Conservation (phyloP, 805 yeast species). For the Wickerhamiella vanderwaltii region DNA sequence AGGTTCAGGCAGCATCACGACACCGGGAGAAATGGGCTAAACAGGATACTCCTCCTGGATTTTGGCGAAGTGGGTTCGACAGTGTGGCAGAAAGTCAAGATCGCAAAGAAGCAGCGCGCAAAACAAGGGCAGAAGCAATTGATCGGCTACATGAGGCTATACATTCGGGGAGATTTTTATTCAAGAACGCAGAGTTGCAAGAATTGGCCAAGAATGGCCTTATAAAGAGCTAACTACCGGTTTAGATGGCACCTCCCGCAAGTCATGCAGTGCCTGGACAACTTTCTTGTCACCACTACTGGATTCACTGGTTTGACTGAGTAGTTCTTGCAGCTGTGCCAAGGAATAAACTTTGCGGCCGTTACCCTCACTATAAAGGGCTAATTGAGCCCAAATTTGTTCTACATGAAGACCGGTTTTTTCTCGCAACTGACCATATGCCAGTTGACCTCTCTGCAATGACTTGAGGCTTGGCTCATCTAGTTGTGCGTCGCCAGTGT, state of each 20-base stretch:
- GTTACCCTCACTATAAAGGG: background rate
- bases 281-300: background rate
- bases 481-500: background rate
- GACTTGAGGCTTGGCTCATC: slow-evolving; percentile 6
- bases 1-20: slow-evolving; percentile 18
- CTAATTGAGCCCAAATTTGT: slow-evolving; percentile 10
- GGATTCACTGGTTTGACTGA: too few species aligned
- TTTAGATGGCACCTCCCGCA: background rate
- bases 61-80: slow-evolving; percentile 43
- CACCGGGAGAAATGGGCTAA: slow-evolving; percentile 27
- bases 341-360: slow-evolving; percentile 2
- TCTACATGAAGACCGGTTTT: slow-evolving; percentile 3
- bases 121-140: slow-evolving; percentile 26
- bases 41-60: slow-evolving; percentile 45
- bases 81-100: slow-evolving; percentile 40
- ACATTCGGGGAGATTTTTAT: slow-evolving; percentile 11
- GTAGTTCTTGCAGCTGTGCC: background rate
- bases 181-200: slow-evolving; percentile 13
- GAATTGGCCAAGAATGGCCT: slow-evolving; percentile 8
- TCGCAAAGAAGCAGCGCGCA: slow-evolving; percentile 26
- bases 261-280: background rate
- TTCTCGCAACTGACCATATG: slow-evolving; percentile 6
- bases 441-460: slow-evolving; percentile 1
- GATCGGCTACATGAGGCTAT: slow-evolving; percentile 13
- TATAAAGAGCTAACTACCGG: background rate